A percentile compares a stretch with the other conserved stretches of the same genome.
Conservation (phyloP, 2,329 filamentous ascomycete species). For the Hirsutella minnesotensis region DNA sequence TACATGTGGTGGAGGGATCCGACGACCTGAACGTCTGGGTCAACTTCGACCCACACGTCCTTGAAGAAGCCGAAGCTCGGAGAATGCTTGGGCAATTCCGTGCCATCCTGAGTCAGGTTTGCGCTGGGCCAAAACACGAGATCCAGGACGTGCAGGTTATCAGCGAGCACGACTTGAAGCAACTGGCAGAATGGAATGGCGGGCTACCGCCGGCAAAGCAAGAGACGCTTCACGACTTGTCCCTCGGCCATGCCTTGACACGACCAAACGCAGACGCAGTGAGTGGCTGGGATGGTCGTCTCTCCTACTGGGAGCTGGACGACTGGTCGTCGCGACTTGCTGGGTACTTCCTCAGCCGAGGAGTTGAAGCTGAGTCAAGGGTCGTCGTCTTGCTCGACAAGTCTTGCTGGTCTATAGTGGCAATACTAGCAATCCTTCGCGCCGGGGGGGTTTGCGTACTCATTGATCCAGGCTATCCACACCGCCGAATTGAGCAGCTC, state of each 20-base stretch:
- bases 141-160: background rate
- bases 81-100: no score
- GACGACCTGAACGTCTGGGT: no score
- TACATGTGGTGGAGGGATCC: no score
- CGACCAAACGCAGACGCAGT: background rate
- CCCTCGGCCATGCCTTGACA: no score
- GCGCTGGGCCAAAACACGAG: no score
- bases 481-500: background rate
- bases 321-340: constrained; percentile 23
- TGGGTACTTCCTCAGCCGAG: constrained; percentile 14
- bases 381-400: constrained; percentile 8
- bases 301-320: constrained; percentile 28
- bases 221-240: background rate
- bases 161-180: no score
- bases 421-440: constrained; percentile 6
- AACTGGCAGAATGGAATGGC: no score
- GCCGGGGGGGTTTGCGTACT: constrained; percentile 6
- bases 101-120: no score
- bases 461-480: constrained; percentile 2
- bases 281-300: constrained; percentile 3
- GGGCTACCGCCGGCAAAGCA: no score
- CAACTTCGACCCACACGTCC: no score
- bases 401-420: constrained; percentile 4
- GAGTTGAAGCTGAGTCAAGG: background rate
- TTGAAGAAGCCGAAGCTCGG: no score